Percentiles rank a stretch among this genome's conserved stretches.
These are phyloP conservation scores for Cladophialophora bantiana DNA, from an alignment of 2,329 filamentous ascomycete species.

Conservation along the genomic window DNA sequence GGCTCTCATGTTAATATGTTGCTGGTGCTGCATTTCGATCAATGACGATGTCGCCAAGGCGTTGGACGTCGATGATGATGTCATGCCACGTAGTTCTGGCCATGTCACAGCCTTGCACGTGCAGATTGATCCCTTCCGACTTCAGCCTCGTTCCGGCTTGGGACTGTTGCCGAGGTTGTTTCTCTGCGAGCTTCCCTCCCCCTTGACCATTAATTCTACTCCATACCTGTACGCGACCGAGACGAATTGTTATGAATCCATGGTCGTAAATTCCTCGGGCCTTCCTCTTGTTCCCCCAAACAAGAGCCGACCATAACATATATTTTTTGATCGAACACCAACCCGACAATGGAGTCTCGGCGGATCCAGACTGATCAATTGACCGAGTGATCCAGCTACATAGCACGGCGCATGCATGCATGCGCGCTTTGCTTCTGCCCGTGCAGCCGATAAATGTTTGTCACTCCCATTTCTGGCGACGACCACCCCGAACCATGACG, in stretches of 20 bases:
- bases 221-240: background rate
- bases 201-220: background rate
- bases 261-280: background rate
- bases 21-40: background rate
- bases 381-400: no score
- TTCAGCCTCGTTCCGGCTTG: conserved; percentile 1
- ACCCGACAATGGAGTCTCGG: no score
- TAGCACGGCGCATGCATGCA: background rate
- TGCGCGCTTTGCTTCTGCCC: background rate
- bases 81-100: background rate
- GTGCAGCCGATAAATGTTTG: background rate
- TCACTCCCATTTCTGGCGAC: background rate
- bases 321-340: no score
- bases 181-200: no score
- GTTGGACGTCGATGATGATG: background rate
- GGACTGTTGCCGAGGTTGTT: background rate
- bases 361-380: no score
- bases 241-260: background rate
- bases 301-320: no score
- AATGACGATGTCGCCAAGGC: background rate
- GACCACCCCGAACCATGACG: background rate
- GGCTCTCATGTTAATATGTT: background rate
- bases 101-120: background rate
- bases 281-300: background rate
- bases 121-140: background rate